Conservation (phyloP, 345 rosid genomes). For the Aethionema arabicum region DNA sequence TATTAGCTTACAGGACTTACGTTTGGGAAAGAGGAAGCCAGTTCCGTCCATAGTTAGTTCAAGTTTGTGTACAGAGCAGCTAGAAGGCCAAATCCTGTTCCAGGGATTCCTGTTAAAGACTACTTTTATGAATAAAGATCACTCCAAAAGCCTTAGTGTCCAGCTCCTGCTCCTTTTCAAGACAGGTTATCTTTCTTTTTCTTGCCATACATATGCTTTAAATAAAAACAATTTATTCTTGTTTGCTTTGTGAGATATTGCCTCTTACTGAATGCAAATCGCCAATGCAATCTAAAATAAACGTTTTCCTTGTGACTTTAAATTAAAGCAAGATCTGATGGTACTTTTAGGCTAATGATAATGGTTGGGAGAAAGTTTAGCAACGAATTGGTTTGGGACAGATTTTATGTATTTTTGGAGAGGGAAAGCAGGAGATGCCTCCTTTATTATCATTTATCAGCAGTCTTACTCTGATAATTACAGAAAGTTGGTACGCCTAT, state of each 20-base stretch:
- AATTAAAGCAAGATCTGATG: slow-evolving; percentile 10
- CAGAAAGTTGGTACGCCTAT: slow-evolving; percentile 24
- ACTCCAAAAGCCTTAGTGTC: slow-evolving; percentile 26
- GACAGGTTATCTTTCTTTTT: slow-evolving; percentile 20
- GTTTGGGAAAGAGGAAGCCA: slow-evolving; percentile 14
- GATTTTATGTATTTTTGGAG: slow-evolving; percentile 1
- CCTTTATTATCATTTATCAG: slow-evolving; percentile 18
- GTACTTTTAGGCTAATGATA: slow-evolving; percentile 16
- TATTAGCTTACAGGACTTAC: neutral
- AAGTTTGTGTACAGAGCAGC: slow-evolving; percentile 16
- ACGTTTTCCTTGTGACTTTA: slow-evolving; percentile 8
- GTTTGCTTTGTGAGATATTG: slow-evolving; percentile 14
- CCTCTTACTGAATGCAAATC: slow-evolving; percentile 24
- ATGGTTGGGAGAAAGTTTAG: neutral
- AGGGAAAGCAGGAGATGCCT: slow-evolving; percentile 25
- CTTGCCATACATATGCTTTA: slow-evolving; percentile 8
- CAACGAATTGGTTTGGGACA: slow-evolving; percentile 10
- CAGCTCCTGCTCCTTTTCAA: slow-evolving; percentile 26
- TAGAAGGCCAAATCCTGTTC: neutral
- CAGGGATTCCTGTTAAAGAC: slow-evolving; percentile 22
- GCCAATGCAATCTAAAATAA: slow-evolving; percentile 3
- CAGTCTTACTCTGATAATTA: slow-evolving; percentile 30
- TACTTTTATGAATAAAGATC: slow-evolving; percentile 23
- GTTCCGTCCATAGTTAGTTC: neutral
- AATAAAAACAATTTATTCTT: slow-evolving; percentile 7